Base-by-base conservation (phyloP, 2,329 filamentous ascomycete species). In the Colletotrichum sp. region DNA sequence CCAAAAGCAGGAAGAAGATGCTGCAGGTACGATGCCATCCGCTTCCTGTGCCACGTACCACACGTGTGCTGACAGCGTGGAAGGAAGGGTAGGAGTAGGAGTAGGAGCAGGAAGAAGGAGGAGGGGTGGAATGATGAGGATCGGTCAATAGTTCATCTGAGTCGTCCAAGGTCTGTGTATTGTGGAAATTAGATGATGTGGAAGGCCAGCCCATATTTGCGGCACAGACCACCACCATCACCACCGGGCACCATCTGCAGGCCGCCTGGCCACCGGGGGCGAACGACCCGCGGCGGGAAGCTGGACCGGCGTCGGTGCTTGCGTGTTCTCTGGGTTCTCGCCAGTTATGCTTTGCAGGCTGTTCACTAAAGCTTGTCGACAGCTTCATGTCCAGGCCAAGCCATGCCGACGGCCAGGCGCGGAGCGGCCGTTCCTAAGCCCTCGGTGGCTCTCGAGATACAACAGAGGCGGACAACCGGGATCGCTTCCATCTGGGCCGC, bases 111-210 rank as follows among this genome's bases (percentile, higher is more conserved):
- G 28, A 52, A 52, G 44, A 52, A 59, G 39, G 55, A 39, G 30
- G 62, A 60, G 63, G 63, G 62, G 52, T 63, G 39, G 28, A 24
- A 68, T 36, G 39, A 62, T 73, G 64, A 73, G 26, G 57, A 68
- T 69, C 59, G 59, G 57, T 55, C 64, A 76, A 74, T 62, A 69
- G 59, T 69, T 24, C 28, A 34, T 52, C 36, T 52, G 70, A 48
- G 13, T 52, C 26, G 59, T 24, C 24, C 32, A 66, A 55, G 32
- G 69, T 63, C 39, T 48, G 48, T 68, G 57, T 68, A 22, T n/a
- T 76, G 74, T 76, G 74, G 74, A 76, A 76, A 76, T 76, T 73
- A 64, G 28, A 60, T 69, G 34, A 57, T 57, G 44, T 39, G 55
- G 13, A 62, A 68, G 30, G 64, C 57, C 22, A 72, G 44, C 36